Evolutionary conservation across 306 rosid genomes (phyloP), one percentile per base, ranked within the genome.

Genomic region (Cicer arietinum): DNA sequence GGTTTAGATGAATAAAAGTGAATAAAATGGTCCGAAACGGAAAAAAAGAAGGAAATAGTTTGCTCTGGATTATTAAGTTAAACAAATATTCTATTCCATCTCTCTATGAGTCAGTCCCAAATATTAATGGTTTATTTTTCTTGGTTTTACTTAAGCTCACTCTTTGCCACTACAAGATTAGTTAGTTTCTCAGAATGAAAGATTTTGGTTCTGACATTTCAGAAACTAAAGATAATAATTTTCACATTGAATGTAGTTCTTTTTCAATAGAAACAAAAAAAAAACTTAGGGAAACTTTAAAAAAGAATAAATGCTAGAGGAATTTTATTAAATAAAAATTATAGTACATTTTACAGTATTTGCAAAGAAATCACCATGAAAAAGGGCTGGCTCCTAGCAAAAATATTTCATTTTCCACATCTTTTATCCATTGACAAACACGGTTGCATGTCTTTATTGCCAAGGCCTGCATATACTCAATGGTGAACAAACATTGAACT

Each of bases 371-470:
- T 94, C 89, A 94, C 99, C 99, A 94, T 67, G 99, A 94, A 83
- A 94, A 92, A 75, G 99, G 99, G 90, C 97, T 94, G 66, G 97
- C 94, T 83, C 99, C 99, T 79, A 92, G 90, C 92, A 94, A 89
- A 85, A 94, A 94, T 50, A 94, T 88, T 78, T 94, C 99, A 22
- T 92, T 92, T 81, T 94, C 99, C 18, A 94, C 95, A 35, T 94
- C 99, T 84, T 92, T 92, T 67, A 94, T 89, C 99, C 99, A 94
- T 81, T 92, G 99, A 86, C 96, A 92, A 80, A 94, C 96, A 69
- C 86, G 91, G 85, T 92, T 92, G 93, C 99, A 94, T 52, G 91
- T 88, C 86, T 89, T 88, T 83, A 92, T 92, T 18, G 99, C 99
- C 87, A 77, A 71, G 76, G 91, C 97, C 99, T 94, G 96, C 84